Conservation (phyloP, 768 basidiomycete genomes). For the Agaricus blazei region DNA sequence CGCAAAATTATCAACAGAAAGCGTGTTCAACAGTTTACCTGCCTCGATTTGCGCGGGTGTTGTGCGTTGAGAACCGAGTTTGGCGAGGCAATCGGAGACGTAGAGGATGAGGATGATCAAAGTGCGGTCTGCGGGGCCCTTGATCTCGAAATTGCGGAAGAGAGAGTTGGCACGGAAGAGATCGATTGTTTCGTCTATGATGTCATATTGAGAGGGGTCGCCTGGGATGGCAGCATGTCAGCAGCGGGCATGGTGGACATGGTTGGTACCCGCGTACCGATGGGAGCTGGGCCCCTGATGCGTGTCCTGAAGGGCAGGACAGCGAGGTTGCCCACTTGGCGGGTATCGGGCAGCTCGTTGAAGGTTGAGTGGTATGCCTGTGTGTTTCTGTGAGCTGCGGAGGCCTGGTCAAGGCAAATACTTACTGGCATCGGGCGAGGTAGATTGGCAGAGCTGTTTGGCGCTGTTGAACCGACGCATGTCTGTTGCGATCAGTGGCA, state of each 20-base stretch:
- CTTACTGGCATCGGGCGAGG: constrained; percentile 48
- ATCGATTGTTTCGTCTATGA: constrained; percentile 93
- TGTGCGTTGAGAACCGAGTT: constrained; percentile 70
- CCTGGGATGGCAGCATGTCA: constrained; percentile 38
- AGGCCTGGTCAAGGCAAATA: constrained; percentile 17
- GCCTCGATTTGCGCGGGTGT: constrained; percentile 80
- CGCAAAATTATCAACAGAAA: constrained; percentile 89
- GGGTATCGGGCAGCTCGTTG: constrained; percentile 78
- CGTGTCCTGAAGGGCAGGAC: constrained; percentile 89
- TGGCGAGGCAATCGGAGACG: constrained; percentile 94
- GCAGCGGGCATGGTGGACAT: background rate
- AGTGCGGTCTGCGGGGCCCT: constrained; percentile 92
- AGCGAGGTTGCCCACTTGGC: constrained; percentile 85
- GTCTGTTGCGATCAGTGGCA: too few relatives aligned
- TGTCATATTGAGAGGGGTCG: constrained; percentile 75
- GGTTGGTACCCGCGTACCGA: constrained; percentile 40
- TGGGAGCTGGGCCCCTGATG: constrained; percentile 88
- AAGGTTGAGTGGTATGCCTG: constrained; percentile 96
- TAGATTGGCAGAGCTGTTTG: constrained; percentile 19
- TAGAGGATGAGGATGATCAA: constrained; percentile 97
- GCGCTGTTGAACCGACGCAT: background rate
- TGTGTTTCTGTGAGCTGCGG: constrained; percentile 9
- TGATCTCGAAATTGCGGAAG: constrained; percentile 99
- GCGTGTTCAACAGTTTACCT: constrained; percentile 80
- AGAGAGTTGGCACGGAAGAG: constrained; percentile 98